Conservation (phyloP, 257 asterid species). For the Apocynum venetum region DNA sequence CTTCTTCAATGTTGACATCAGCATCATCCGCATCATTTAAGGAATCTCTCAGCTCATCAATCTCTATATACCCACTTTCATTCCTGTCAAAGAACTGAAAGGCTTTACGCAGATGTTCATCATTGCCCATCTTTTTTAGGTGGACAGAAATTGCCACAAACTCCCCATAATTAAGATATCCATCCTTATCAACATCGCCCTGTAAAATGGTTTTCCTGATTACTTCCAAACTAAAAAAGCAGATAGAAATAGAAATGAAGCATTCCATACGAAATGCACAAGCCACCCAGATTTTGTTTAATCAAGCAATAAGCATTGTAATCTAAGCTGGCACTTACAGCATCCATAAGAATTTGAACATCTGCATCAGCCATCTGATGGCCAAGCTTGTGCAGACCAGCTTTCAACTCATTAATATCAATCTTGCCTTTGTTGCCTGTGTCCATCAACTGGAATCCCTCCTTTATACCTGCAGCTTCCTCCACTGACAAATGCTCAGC, state of each 20-base stretch:
- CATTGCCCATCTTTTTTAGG: conserved; percentile 64
- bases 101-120: conserved; percentile 70
- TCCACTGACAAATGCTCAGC: conserved; percentile 46
- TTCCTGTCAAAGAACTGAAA: conserved; percentile 72
- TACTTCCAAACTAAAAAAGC: not conserved
- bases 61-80: conserved; percentile 68
- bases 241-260: not conserved
- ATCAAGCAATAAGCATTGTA: not conserved
- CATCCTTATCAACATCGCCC: conserved; percentile 89
- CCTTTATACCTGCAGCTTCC: conserved; percentile 45
- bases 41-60: conserved; percentile 73
- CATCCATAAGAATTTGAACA: conserved; percentile 42
- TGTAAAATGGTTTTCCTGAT: conserved; percentile 20
- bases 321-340: conserved; percentile 22
- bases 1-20: conserved; percentile 61
- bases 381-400: conserved; percentile 37
- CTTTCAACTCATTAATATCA: conserved; percentile 40
- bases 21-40: conserved; percentile 65
- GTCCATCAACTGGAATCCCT: conserved; percentile 40
- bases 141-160: conserved; percentile 86
- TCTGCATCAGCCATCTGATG: conserved; percentile 40
- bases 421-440: conserved; percentile 39
- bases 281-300: not conserved
- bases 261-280: not conserved
- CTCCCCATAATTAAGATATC: conserved; percentile 72